phyloP scores from a whole-genome alignment of 768 basidiomycete species.

The Termitomyces sp. region DNA sequence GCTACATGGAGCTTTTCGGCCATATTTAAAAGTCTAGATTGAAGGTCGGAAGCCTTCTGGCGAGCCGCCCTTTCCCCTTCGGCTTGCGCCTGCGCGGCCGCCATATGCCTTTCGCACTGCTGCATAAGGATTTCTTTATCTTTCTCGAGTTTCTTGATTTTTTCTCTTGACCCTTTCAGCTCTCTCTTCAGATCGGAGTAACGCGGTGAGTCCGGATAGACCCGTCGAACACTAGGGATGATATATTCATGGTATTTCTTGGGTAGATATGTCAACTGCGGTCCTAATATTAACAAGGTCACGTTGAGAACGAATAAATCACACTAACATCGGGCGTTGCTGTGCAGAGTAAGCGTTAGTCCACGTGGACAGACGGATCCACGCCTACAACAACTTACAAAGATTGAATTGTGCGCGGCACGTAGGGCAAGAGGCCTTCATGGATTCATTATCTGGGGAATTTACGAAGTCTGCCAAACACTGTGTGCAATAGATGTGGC shows the following conservation, averaged over 20 bases:
- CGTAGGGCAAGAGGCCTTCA: conserved; percentile 53
- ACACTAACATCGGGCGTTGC: conserved; percentile 40
- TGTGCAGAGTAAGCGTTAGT: conserved; percentile 18
- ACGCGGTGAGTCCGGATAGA: conserved; percentile 42
- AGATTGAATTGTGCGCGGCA: conserved; percentile 57
- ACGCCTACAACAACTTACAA: conserved; percentile 32
- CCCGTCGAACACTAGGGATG: conserved; percentile 43
- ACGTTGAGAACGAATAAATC: neutral
- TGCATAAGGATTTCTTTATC: conserved; percentile 44
- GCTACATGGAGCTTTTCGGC: neutral
- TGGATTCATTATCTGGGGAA: conserved; percentile 28
- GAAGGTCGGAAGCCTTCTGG: conserved; percentile 15
- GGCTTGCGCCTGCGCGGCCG: conserved; percentile 28
- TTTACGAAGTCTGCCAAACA: conserved; percentile 51
- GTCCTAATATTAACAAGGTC: neutral
- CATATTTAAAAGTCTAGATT: conserved; percentile 4
- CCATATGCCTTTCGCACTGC: conserved; percentile 41
- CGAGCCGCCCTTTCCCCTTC: conserved; percentile 29
- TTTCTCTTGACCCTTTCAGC: conserved; percentile 35
- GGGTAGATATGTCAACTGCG: conserved; percentile 37
- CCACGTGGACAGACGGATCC: neutral
- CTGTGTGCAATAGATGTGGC: conserved; percentile 61
- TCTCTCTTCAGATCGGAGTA: conserved; percentile 28
- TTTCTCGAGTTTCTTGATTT: conserved; percentile 34
- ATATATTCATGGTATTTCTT: conserved; percentile 50